These are phyloP conservation scores for Moesziomyces globuligerus DNA, from an alignment of 1,284 basidiomycete species.

Conservation along the genomic window DNA sequence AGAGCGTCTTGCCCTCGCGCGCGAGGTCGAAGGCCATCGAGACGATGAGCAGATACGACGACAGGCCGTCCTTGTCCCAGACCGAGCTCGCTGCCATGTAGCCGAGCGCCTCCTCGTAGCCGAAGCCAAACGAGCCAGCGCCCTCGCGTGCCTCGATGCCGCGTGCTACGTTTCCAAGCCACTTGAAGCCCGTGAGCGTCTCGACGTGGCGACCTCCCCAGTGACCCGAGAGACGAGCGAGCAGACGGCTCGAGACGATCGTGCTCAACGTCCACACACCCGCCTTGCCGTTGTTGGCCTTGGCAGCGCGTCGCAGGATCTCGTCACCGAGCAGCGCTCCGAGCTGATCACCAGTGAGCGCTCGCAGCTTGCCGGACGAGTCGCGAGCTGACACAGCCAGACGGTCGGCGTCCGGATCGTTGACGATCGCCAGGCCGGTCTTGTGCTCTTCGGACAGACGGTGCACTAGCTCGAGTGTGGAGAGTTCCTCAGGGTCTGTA, in stretches of 20 bases:
- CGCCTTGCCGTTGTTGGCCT: conserved; percentile 16
- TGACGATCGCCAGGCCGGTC: conserved; percentile 55
- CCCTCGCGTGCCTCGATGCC: conserved; percentile 43
- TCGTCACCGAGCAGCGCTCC: conserved; percentile 58
- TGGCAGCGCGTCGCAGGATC: conserved; percentile 46
- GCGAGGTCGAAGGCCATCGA: conserved; percentile 53
- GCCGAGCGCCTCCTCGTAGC: conserved; percentile 62
- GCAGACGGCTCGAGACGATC: conserved; percentile 54
- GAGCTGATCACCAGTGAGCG: conserved; percentile 58
- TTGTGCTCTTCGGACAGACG: conserved; percentile 51
- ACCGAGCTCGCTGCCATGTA: conserved; percentile 58
- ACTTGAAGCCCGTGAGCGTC: conserved; percentile 63
- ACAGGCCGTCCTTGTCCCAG: conserved; percentile 62
- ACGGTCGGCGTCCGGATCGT: conserved; percentile 61
- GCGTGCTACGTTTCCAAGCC: conserved; percentile 57
- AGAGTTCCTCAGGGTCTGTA: conserved; percentile 56
- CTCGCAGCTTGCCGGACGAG: conserved; percentile 37
- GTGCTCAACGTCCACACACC: conserved; percentile 50
- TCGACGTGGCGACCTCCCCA: conserved; percentile 50
- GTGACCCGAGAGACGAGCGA: conserved; percentile 48
- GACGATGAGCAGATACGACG: conserved; percentile 52
- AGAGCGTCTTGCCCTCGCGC: conserved; percentile 47
- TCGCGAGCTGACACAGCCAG: conserved; percentile 54
- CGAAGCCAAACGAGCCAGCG: conserved; percentile 50
- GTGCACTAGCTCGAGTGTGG: conserved; percentile 57